These are phyloP conservation scores for Penicillium sclerotigenum DNA, from an alignment of 2,329 filamentous ascomycete species.

Conservation along the genomic window DNA sequence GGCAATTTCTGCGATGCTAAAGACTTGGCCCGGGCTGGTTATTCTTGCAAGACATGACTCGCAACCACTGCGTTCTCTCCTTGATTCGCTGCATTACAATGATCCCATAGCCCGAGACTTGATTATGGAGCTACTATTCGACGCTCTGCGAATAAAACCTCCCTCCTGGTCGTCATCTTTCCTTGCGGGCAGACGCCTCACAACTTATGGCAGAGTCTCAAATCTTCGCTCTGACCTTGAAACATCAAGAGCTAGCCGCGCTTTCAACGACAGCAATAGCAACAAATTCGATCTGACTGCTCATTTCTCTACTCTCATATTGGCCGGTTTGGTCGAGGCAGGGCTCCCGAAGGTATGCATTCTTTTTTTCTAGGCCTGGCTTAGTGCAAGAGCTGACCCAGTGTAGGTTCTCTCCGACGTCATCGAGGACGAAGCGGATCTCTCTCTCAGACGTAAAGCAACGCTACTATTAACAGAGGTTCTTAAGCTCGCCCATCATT, in stretches of 20 bases:
- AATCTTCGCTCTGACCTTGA: slow-evolving; percentile 67
- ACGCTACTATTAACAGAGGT: slow-evolving; percentile 89
- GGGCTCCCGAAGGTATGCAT: slow-evolving; percentile 59
- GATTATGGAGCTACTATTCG: slow-evolving; percentile 83
- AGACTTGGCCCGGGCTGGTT: slow-evolving; percentile 91
- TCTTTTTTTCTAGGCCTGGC: neutral
- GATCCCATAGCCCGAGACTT: slow-evolving; percentile 63
- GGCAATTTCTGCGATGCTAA: slow-evolving; percentile 86
- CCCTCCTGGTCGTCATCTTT: slow-evolving; percentile 95
- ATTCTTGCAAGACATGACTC: slow-evolving; percentile 85
- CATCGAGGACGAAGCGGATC: slow-evolving; percentile 50
- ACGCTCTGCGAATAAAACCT: slow-evolving; percentile 82
- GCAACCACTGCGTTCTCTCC: slow-evolving; percentile 75
- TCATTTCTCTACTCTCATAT: slow-evolving; percentile 85
- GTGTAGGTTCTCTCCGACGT: slow-evolving; percentile 47
- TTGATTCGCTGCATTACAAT: slow-evolving; percentile 62
- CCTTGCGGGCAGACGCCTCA: slow-evolving; percentile 83
- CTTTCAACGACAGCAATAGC: slow-evolving; percentile 67
- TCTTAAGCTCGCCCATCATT: slow-evolving; percentile 79
- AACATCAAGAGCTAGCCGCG: slow-evolving; percentile 49
- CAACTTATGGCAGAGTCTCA: slow-evolving; percentile 92
- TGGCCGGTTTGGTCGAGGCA: slow-evolving; percentile 80
- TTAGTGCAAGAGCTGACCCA: slow-evolving; percentile 16
- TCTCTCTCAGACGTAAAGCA: slow-evolving; percentile 73
- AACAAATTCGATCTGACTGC: slow-evolving; percentile 70